Base-by-base conservation (phyloP, 2,329 filamentous ascomycete species). In the Hymenoscyphus occultus region DNA sequence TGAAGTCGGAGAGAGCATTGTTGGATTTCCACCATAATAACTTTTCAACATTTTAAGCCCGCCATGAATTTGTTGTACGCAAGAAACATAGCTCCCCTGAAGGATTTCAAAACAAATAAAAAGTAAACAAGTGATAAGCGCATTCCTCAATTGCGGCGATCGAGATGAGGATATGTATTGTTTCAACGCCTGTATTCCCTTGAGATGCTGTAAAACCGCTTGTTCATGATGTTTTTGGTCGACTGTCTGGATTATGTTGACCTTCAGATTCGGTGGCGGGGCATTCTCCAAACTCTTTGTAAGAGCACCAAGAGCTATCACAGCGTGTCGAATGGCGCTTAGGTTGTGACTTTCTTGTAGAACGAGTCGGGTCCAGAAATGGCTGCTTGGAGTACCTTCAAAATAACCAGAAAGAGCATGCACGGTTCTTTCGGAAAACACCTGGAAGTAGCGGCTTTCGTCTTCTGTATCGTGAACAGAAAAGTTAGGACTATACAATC, bases 371-470 rank as follows among this genome's bases (percentile, higher is more conserved):
- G 81, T 85, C 87, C 87, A 90, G 72, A 90, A 90, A 1, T 81
- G 78, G 22, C 62, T 64, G 31, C 40, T 40, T 2, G 61, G 28
- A 22, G 61, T 64, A 9, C 82, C 82, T 71, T 89, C 85, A 67
- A 89, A 90, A 72, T 85, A 89, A 16, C 88, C 87, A 0, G 87
- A 86, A 10, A 90, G 78, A 71, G 88, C 86, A 51, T 78, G 81
- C 1, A 86, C 84, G 0, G 87, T 88, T 56, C 83, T 83, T 22
- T 82, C 78, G 56, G 81, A 81, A 70, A 90, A 90, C 9, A 87
- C 76, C 65, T 85, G 81, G 71, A 89, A 89, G 71, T 89, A 89
- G 59, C 82, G 80, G 48, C 78, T 80, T 67, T 90, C 86, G 57
- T 80, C 78, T 16, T 81, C 78, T 40, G 78, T 78, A 31, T 86